Conservation (phyloP, 179 eudicot genomes). For the Carnegiea gigantea region DNA sequence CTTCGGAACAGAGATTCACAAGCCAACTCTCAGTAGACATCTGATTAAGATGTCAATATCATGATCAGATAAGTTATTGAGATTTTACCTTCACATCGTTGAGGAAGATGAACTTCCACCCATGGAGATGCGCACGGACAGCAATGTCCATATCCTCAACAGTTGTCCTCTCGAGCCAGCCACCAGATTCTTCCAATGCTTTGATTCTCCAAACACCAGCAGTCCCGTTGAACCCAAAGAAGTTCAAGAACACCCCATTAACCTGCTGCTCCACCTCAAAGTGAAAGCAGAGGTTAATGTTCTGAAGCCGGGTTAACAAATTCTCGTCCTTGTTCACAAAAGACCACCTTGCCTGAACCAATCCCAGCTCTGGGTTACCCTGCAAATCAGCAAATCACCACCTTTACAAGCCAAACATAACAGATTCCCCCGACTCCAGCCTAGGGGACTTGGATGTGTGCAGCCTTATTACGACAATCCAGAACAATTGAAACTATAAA, state of each 20-base stretch:
- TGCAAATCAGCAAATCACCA: constrained; percentile 30
- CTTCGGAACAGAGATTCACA: not conserved
- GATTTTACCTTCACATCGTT: constrained; percentile 83
- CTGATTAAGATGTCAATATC: not conserved
- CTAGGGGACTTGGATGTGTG: not conserved
- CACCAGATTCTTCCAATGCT: constrained; percentile 76
- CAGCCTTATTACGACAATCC: not conserved
- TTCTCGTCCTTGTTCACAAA: constrained; percentile 76
- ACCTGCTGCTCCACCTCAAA: constrained; percentile 84
- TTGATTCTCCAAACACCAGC: constrained; percentile 82
- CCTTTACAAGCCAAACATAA: not conserved
- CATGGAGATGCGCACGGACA: constrained; percentile 93
- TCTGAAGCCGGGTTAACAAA: constrained; percentile 61
- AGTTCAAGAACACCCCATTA: constrained; percentile 62
- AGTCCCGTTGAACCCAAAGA: constrained; percentile 77
- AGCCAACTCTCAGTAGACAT: not conserved
- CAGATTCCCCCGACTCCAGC: no score
- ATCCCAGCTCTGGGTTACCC: constrained; percentile 80
- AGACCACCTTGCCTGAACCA: constrained; percentile 86
- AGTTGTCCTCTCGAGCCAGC: constrained; percentile 78
- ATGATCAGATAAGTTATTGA: not conserved
- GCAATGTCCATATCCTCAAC: constrained; percentile 82
- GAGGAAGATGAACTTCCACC: constrained; percentile 91
- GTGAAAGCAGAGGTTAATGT: constrained; percentile 67
- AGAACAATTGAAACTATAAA: not conserved